Percentiles rank a stretch among this genome's conserved stretches.
phyloP scores from a whole-genome alignment of 371 early-diverging fungal genomes.

The Apophysomyces sp. region DNA sequence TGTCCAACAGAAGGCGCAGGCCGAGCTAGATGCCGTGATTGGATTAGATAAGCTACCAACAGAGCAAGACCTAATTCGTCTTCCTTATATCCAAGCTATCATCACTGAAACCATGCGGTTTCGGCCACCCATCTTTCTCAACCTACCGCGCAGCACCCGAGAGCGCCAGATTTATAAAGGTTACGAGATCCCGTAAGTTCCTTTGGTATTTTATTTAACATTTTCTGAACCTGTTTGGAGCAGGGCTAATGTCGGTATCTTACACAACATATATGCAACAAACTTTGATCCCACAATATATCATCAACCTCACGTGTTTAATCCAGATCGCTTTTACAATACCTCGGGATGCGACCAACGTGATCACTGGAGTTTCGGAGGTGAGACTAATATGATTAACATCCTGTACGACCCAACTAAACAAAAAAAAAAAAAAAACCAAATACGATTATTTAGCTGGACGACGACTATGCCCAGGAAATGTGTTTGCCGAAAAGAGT shows the following conservation, averaged over 20 bases:
- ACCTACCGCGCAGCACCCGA: constrained; percentile 13
- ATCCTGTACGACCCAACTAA: too few relatives aligned
- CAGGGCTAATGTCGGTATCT: constrained; percentile 8
- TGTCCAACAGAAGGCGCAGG: constrained; percentile 10
- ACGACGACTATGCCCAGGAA: background rate
- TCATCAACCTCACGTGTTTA: constrained; percentile 11
- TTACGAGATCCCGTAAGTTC: background rate
- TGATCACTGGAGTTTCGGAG: constrained; percentile 20
- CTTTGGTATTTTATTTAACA: too few relatives aligned
- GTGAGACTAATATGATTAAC: too few relatives aligned
- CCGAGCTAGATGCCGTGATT: constrained; percentile 13
- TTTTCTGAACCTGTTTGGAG: background rate
- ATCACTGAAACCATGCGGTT: constrained; percentile 21
- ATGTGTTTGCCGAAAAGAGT: too few relatives aligned
- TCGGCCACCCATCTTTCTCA: constrained; percentile 8
- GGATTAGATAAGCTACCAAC: constrained; percentile 6
- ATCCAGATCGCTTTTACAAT: constrained; percentile 15
- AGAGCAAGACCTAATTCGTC: constrained; percentile 9
- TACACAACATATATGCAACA: constrained; percentile 14
- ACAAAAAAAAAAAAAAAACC: background rate
- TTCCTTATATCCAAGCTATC: constrained; percentile 15
- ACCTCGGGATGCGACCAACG: constrained; percentile 10
- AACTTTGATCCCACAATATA: constrained; percentile 10
- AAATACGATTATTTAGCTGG: background rate
- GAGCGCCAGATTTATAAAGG: constrained; percentile 6